These are phyloP conservation scores for Sugiyamaella sp. DNA, from an alignment of 1,139 yeast species.

Conservation along the genomic window DNA sequence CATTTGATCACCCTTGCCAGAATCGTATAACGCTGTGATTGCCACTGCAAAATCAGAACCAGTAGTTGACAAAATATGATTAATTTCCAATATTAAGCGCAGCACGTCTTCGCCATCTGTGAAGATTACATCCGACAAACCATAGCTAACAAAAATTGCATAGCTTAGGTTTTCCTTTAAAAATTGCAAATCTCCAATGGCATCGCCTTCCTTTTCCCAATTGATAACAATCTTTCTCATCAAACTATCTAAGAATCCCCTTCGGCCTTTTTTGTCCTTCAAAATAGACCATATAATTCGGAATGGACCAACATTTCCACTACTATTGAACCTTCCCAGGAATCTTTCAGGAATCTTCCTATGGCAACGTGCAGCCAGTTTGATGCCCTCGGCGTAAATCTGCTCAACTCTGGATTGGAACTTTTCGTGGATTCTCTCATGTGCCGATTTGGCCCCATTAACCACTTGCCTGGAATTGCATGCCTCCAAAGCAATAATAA, in stretches of 20 bases:
- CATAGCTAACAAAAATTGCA: conserved; percentile 46
- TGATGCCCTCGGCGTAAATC: conserved; percentile 66
- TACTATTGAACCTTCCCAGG: conserved; percentile 19
- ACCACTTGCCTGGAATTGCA: conserved; percentile 52
- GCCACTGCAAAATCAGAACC: conserved; percentile 36
- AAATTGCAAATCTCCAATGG: conserved; percentile 6
- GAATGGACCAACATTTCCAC: conserved; percentile 29
- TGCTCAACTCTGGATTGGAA: conserved; percentile 73
- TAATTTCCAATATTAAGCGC: conserved; percentile 37
- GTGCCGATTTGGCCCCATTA: conserved; percentile 55
- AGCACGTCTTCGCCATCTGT: conserved; percentile 50
- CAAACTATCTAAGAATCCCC: conserved; percentile 50
- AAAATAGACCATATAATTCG: conserved; percentile 50
- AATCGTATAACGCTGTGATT: conserved; percentile 7
- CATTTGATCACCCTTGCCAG: conserved; percentile 12
- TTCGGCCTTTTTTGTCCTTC: conserved; percentile 49
- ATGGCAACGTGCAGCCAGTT: conserved; percentile 54
- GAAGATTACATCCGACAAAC: conserved; percentile 48
- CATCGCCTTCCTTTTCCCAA: conserved; percentile 21
- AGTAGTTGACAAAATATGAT: conserved; percentile 38
- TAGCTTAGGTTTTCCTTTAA: conserved; percentile 37
- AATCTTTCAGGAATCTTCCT: conserved; percentile 35
- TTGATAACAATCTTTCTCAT: conserved; percentile 41
- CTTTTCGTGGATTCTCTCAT: conserved; percentile 58
- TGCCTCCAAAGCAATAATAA: conserved; percentile 66